Conservation (phyloP, 768 basidiomycete species). For the Boletus bicolor region DNA sequence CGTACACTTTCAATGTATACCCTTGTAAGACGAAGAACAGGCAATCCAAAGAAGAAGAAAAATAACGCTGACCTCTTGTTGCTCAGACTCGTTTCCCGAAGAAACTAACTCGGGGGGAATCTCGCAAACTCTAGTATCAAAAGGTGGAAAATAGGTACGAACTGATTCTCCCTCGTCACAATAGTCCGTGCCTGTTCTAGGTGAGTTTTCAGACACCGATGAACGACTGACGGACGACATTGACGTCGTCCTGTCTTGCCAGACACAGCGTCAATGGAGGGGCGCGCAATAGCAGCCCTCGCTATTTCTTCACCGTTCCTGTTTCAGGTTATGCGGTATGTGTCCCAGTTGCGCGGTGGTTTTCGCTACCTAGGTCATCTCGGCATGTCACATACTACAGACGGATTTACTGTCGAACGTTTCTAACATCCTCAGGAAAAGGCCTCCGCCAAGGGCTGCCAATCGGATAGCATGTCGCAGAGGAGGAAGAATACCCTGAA, state of each 20-base stretch:
- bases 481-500: no score
- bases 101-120: slow-evolving; percentile 78
- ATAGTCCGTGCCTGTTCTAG: slow-evolving; percentile 63
- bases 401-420: no score
- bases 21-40: not conserved
- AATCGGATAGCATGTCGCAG: no score
- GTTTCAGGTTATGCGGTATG: no score
- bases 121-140: slow-evolving; percentile 70
- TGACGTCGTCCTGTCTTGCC: slow-evolving; percentile 89
- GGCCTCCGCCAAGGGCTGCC: no score
- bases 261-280: slow-evolving; percentile 60
- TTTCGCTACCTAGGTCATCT: no score
- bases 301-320: no score
- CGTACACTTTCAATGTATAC: slow-evolving; percentile 67
- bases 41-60: no score
- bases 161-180: not conserved
- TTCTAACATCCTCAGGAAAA: no score
- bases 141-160: slow-evolving; percentile 1
- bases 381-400: no score
- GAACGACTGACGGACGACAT: slow-evolving; percentile 80
- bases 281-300: no score
- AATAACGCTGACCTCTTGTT: slow-evolving; percentile 73
- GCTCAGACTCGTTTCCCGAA: slow-evolving; percentile 77
- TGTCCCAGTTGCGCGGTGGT: no score
- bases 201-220: slow-evolving; percentile 75